A percentile compares a stretch with the other conserved stretches of the same genome.
Conservation (phyloP, 169 alveolate genomes). For the Plasmodium sp. region DNA sequence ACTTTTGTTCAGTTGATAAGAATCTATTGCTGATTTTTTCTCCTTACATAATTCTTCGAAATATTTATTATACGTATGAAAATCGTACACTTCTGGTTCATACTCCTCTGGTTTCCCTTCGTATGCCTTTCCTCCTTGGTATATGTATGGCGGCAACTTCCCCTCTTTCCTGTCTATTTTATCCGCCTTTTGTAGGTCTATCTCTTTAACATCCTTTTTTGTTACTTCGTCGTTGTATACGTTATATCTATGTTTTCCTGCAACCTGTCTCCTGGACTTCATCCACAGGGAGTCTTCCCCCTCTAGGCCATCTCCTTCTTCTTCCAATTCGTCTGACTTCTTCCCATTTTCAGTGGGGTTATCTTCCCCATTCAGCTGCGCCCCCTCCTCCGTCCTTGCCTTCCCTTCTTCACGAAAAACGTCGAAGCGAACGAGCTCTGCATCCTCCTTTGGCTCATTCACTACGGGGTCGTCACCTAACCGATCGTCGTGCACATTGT, state of each 20-base stretch:
- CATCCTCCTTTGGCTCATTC: not conserved
- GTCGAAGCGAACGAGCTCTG: constrained; percentile 2
- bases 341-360: not conserved
- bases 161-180: constrained; percentile 43
- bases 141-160: constrained; percentile 67
- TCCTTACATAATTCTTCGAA: constrained; percentile 72
- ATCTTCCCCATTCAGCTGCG: not conserved
- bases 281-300: not conserved
- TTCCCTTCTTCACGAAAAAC: constrained; percentile 6
- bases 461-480: not conserved
- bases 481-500: not conserved
- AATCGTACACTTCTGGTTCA: constrained; percentile 75
- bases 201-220: constrained; percentile 21
- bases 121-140: constrained; percentile 48
- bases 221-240: constrained; percentile 38
- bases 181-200: constrained; percentile 47
- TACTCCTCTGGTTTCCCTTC: constrained; percentile 40
- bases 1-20: constrained; percentile 59
- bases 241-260: constrained; percentile 52
- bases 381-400: not conserved
- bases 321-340: not conserved
- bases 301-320: not conserved
- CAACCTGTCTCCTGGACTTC: constrained; percentile 3
- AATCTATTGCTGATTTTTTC: constrained; percentile 36
- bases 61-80: constrained; percentile 72